Base-by-base conservation (phyloP, 164 flowering plant genomes). In the Sedum album region DNA sequence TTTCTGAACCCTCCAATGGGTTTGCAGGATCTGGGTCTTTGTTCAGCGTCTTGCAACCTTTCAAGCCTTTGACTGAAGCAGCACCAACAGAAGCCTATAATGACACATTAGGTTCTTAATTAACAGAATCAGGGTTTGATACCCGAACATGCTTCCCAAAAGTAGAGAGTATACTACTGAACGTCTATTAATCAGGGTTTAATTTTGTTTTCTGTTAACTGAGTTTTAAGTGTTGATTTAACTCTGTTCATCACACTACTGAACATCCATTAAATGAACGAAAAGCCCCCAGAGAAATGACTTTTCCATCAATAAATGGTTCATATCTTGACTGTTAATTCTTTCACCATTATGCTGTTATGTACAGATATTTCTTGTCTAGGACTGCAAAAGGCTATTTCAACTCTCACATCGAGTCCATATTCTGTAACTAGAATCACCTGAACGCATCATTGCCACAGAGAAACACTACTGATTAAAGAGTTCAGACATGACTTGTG, bases 21-120 rank as follows among this genome's bases (percentile, higher is more conserved):
- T 89, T 89, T 39, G 66, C 75, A 23, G 98, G 98, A 75, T 94
- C 97, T 63, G 89, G 96, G 68, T 86, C 93, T 84, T 91, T 94
- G 79, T 94, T 94, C 69, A 91, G 80, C 23, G 95, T 87, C 78
- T 89, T 89, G 78, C 97, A 85, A 35, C 96, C 97, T 78, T 87
- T 88, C 66, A 94, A 71, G 70, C 96, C 98, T 75, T 72, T 84
- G 65, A 94, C 96, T 70, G 89, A 76, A 76, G 85, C 90, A 31
- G 85, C 89, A 36, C 83, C 55, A 33, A 79, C 78, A 74, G 90
- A 84, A 73, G 93, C 97, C 98, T 94, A 83, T 74, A 79, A 31
- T 42, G 8, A 51, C 33, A 31, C 5, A 60, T 23, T n/a, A 26
- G 44, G 41, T 38, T 38, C 0, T 38, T 36, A 13, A 2, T 21